Percentiles rank a stretch among this genome's conserved stretches.
phyloP scores from a whole-genome alignment of 2,329 filamentous ascomycete genomes.

The Ambrosiella beaveri region DNA sequence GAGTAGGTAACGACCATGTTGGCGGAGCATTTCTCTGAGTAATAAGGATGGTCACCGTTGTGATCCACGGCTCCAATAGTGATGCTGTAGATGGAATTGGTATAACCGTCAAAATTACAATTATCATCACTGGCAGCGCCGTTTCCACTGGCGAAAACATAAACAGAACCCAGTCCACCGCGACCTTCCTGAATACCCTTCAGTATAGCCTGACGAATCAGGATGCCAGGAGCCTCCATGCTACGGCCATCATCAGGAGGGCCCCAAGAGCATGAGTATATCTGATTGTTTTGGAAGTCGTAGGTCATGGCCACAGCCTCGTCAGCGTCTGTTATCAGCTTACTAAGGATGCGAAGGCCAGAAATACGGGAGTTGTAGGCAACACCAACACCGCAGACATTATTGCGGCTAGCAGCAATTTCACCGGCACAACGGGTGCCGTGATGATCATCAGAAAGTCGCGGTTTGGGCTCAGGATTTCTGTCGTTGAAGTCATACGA shows the following conservation, averaged over 20 bases:
- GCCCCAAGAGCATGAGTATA: constrained; percentile 98
- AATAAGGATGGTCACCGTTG: constrained; percentile 77
- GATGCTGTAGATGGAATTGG: constrained; percentile 98
- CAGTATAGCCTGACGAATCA: constrained; percentile 81
- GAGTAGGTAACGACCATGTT: constrained; percentile 94
- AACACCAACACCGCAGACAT: constrained; percentile 89
- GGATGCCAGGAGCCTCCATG: constrained; percentile 82
- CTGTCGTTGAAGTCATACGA: constrained; percentile 96
- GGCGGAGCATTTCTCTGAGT: constrained; percentile 90
- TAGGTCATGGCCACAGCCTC: constrained; percentile 89
- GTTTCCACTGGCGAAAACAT: constrained; percentile 93
- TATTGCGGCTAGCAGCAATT: constrained; percentile 76
- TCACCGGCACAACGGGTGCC: constrained; percentile 92
- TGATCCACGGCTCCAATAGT: constrained; percentile 87
- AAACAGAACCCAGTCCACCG: constrained; percentile 69
- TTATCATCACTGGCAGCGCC: constrained; percentile 78
- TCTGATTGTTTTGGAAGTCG: constrained; percentile 77
- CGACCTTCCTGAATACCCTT: constrained; percentile 83
- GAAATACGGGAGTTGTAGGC: constrained; percentile 84
- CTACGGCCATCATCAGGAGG: constrained; percentile 82
- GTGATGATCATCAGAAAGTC: constrained; percentile 71
- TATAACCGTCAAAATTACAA: constrained; percentile 98
- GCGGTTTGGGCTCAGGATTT: constrained; percentile 58
- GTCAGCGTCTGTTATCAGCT: constrained; percentile 77
- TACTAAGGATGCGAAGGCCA: constrained; percentile 82